A percentile compares a stretch with the other conserved stretches of the same genome.
These are phyloP conservation scores for Trifolium fragiferum DNA, from an alignment of 306 rosid species.

Conservation along the genomic window DNA sequence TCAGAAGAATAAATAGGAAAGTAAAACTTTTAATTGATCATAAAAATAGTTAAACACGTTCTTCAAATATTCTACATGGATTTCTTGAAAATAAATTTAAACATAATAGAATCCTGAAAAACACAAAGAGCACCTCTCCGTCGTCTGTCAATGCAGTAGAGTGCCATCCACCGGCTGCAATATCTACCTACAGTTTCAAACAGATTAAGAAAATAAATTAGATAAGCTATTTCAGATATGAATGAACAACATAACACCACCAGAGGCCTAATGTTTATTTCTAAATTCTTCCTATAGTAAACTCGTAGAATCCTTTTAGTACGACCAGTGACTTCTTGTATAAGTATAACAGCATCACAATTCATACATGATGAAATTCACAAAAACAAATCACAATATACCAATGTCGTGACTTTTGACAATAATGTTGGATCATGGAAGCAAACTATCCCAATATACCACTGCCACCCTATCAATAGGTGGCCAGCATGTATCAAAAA, in stretches of 20 bases:
- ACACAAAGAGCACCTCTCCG: conserved; percentile 76
- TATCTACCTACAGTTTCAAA: conserved; percentile 70
- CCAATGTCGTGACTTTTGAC: no score
- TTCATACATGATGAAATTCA: not conserved
- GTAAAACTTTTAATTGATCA: not conserved
- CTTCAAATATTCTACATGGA: not conserved
- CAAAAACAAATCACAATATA: not conserved
- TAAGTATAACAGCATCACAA: not conserved
- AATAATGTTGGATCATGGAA: no score
- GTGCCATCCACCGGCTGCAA: conserved; percentile 99
- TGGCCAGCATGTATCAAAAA: no score
- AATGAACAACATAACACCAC: not conserved
- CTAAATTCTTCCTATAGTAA: no score
- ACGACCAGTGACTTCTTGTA: no score
- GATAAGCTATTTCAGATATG: conserved; percentile 13
- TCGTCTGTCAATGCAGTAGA: conserved; percentile 87
- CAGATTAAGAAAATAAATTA: conserved; percentile 25
- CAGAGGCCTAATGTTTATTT: no score
- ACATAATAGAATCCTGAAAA: conserved; percentile 29
- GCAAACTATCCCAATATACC: no score
- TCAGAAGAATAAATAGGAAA: not conserved
- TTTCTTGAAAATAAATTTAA: conserved; percentile 33
- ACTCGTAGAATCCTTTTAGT: no score
- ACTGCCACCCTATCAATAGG: no score
- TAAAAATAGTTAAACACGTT: not conserved